Base-by-base conservation (phyloP, 441 rosid genomes). In the Capsella rubella region DNA sequence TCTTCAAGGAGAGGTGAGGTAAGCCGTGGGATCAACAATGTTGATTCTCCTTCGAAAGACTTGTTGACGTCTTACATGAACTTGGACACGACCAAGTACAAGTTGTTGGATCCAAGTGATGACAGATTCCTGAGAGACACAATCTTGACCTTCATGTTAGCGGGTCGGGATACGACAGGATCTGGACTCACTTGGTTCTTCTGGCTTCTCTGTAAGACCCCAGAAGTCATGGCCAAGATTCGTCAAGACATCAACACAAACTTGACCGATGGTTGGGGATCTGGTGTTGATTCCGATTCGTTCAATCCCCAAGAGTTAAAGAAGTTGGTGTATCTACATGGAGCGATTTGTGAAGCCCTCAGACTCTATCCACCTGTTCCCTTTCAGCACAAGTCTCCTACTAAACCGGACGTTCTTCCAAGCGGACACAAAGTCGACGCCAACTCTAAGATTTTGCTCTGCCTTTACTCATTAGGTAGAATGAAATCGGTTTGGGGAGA, bases 181-280 rank as follows among this genome's bases (percentile, higher is more conserved):
- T 78, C 84, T 35, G 86, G 85, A 35, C 83, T 82, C 63, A 79
- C 83, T 69, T 84, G 84, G 87, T 73, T 84, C 79, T 71, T 80
- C 43, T 82, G 84, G 82, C 79, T 77, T 35, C 21, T 85, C 25
- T 73, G 72, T 2, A 77, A 55, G 32, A 71, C 63, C 29, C 82
- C 86, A 8, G 40, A 59, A 45, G 84, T 69, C 8, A 74, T 82
- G 51, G 58, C 40, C 51, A 85, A 72, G 63, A 83, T 87, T 67
- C 79, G 83, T 53, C 69, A 82, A 27, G 91, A 87, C 73, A 78
- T 87, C 14, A 45, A 35, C 51, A 76, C 14, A 64, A 61, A 34
- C 11, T 52, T 2, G 68, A 66, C 34, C 34, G 35, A 37, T 62
- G 15, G 4, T 8, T 27, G 10, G 53, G 46, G 16, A 7, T 25